Percentiles rank a stretch among this genome's conserved stretches.
Evolutionary conservation across 495 filamentous ascomycete genomes (phyloP).

Genomic region (Penicillium egyptiacum): DNA sequence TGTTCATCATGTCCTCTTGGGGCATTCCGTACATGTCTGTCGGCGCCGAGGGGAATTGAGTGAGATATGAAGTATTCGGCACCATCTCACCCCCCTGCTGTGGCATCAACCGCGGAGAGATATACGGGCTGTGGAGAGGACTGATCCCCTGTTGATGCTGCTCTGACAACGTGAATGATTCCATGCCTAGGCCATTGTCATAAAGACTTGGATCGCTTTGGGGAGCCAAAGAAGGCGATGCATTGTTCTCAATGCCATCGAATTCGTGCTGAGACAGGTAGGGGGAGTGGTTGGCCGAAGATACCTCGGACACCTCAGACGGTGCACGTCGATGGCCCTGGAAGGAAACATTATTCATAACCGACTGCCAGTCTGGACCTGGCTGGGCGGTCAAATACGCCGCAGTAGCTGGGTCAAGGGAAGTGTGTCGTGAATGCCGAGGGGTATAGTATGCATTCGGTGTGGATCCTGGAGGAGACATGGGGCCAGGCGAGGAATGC

Average conservation of each 20-base stretch:
- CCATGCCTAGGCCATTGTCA: constrained; percentile 74
- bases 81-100: constrained; percentile 60
- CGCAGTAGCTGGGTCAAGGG: constrained; percentile 76
- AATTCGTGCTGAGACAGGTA: constrained; percentile 77
- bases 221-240: constrained; percentile 76
- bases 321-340: constrained; percentile 76
- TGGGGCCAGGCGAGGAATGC: constrained; percentile 50
- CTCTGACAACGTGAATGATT: constrained; percentile 81
- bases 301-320: constrained; percentile 88
- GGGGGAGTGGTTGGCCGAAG: constrained; percentile 81
- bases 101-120: constrained; percentile 78
- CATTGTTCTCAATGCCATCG: constrained; percentile 67
- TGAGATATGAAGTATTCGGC: constrained; percentile 50
- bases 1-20: constrained; percentile 30
- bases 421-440: constrained; percentile 74
- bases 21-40: constrained; percentile 56
- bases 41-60: constrained; percentile 51
- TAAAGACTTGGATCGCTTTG: constrained; percentile 70
- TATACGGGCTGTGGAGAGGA: constrained; percentile 80
- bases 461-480: constrained; percentile 55
- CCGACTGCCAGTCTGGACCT: constrained; percentile 63
- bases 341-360: constrained; percentile 64
- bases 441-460: constrained; percentile 56
- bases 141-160: constrained; percentile 63
- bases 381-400: constrained; percentile 63